Conservation (phyloP, 352 stramenopile genomes). For the Phytophthora podocarpi region DNA sequence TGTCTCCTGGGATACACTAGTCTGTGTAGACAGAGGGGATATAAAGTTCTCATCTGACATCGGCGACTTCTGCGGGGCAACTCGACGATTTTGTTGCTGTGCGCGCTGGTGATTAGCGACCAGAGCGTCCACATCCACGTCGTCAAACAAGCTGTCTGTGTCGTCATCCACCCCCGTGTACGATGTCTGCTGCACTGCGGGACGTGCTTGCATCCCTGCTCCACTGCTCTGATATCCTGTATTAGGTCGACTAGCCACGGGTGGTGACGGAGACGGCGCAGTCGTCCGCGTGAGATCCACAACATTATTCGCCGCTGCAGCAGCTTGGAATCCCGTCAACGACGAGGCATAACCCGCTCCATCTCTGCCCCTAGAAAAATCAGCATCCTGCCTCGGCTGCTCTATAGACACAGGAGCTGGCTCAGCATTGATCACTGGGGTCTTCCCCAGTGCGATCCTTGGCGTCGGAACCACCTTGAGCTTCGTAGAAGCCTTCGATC, state of each 20-base stretch:
- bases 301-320: slow-evolving; percentile 11
- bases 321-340: neutral
- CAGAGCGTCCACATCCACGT: slow-evolving; percentile 59
- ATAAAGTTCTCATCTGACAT: slow-evolving; percentile 12
- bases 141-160: slow-evolving; percentile 38
- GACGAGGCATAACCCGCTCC: neutral
- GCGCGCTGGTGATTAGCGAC: slow-evolving; percentile 50
- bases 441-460: slow-evolving; percentile 35
- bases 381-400: neutral
- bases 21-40: slow-evolving; percentile 23
- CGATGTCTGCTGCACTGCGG: slow-evolving; percentile 6
- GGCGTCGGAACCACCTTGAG: slow-evolving; percentile 57
- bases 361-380: neutral
- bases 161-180: slow-evolving; percentile 25
- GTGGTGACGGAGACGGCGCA: neutral
- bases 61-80: neutral
- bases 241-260: neutral
- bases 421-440: slow-evolving; percentile 25
- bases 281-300: slow-evolving; percentile 37
- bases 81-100: slow-evolving; percentile 27
- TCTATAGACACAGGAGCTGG: neutral
- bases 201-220: neutral
- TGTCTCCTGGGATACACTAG: slow-evolving; percentile 22
- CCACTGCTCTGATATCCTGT: slow-evolving; percentile 7
- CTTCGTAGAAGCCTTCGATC: slow-evolving; percentile 34